Base-by-base conservation (phyloP, 129 eudicot species). In the Artemisia tridentata region DNA sequence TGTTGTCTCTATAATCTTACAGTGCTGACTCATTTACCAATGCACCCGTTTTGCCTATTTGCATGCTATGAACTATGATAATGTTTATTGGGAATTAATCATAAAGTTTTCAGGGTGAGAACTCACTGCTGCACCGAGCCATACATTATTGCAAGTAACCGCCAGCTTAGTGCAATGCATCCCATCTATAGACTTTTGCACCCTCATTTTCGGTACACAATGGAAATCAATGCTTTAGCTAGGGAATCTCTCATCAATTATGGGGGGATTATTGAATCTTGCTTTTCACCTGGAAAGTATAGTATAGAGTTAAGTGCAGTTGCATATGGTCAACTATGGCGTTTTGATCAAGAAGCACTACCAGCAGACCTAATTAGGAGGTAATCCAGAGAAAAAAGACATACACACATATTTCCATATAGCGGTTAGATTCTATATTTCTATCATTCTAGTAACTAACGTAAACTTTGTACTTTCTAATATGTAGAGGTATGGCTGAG, bases 41-140 rank as follows among this genome's bases (percentile, higher is more conserved):
- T 34, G 41, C 41, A 1, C 8, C 41, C 41, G 9, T 34, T 34
- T 14, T n/a, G 13, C 23, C 23, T 12, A n/a, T 16, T 53, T 53
- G 25, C 9, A 54, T 16, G 20, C 12, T 5, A 3, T 10, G 16
- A 16, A 16, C 18, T 15, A 14, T 7, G 9, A 14, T 54, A 7
- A 14, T 54, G 59, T 54, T 54, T 17, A 7, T 54, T 4, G 16
- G 59, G 59, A 3, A 14, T 17, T 54, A 54, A 54, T 7, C 59
- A 7, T 54, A 38, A 38, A 38, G 10, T 2, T 38, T 19, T 15
- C 60, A 54, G 60, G 60, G 19, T 54, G 60, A 15, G 60, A 7
- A 90, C 96, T 63, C 96, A 90, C 65, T 80, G 90, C 66, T 71
- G 75, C 14, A 78, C 80, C 0, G 96, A 90, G 84, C 92, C 92